Percentiles rank a stretch among this genome's conserved stretches.
Conservation (phyloP, 1,139 yeast species). For the Saccharomyces pastorianus region DNA sequence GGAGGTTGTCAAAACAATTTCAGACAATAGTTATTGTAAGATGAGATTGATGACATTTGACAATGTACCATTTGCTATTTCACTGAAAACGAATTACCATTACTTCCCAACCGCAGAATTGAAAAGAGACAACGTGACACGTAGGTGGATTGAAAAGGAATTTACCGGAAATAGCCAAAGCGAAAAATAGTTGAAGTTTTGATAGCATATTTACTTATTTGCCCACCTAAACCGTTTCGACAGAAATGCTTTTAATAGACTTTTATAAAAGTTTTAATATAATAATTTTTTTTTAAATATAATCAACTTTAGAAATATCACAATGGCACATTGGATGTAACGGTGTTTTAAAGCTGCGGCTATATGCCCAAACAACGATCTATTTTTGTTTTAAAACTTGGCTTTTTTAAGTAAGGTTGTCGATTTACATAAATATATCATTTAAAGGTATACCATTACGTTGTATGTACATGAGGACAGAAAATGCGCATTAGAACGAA, state of each 20-base stretch:
- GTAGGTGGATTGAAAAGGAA: slow-evolving; percentile 47
- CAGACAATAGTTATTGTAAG: slow-evolving; percentile 75
- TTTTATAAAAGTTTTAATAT: background rate
- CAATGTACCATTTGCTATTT: slow-evolving; percentile 75
- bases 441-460: no score
- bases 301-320: no score
- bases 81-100: slow-evolving; percentile 81
- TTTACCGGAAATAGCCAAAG: slow-evolving; percentile 16
- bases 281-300: no score
- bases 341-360: no score
- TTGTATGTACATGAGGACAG: background rate
- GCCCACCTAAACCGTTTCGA: no score
- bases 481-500: background rate
- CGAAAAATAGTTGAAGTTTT: slow-evolving; percentile 5
- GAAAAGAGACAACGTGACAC: slow-evolving; percentile 37
- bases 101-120: slow-evolving; percentile 80
- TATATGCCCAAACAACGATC: no score
- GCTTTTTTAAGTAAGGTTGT: no score
- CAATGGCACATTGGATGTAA: no score
- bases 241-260: background rate
- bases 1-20: slow-evolving; percentile 52
- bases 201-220: background rate
- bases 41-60: slow-evolving; percentile 77
- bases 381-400: no score
- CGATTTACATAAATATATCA: no score